Evolutionary conservation across 2,329 filamentous ascomycete genomes (phyloP).

Genomic region (Hymenoscyphus infarciens): DNA sequence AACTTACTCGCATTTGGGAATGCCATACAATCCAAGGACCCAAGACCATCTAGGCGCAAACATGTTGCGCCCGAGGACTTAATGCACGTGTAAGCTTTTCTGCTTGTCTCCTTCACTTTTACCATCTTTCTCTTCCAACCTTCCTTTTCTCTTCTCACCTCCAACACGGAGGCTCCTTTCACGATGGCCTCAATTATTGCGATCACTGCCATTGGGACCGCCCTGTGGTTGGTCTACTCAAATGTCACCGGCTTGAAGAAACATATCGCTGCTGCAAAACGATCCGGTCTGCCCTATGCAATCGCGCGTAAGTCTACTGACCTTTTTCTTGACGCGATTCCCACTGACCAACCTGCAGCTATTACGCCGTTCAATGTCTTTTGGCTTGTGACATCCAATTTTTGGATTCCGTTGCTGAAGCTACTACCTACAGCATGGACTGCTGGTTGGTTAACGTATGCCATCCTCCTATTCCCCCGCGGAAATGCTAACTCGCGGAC

Average conservation of each 20-base stretch:
- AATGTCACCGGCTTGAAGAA: constrained; percentile 36
- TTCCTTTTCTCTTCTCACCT: not conserved
- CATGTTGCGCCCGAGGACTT: not conserved
- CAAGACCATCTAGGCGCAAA: not conserved
- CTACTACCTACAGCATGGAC: constrained; percentile 52
- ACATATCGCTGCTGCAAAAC: constrained; percentile 50
- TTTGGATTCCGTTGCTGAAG: constrained; percentile 55
- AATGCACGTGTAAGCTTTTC: not conserved
- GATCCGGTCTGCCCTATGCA: constrained; percentile 50
- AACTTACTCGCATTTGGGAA: not conserved
- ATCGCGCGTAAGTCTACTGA: constrained; percentile 46
- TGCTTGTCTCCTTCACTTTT: not conserved
- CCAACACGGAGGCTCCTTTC: not conserved
- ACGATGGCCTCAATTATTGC: constrained; percentile 27
- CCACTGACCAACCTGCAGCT: constrained; percentile 37
- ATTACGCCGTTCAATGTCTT: constrained; percentile 46
- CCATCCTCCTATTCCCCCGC: constrained; percentile 3
- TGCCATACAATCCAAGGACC: not conserved
- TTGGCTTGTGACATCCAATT: constrained; percentile 52
- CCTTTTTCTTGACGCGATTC: not conserved
- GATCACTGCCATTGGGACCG: constrained; percentile 21
- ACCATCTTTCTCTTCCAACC: not conserved
- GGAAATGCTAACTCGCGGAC: not conserved
- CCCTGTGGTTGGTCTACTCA: constrained; percentile 25
- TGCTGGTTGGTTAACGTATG: constrained; percentile 59